Evolutionary conservation across 345 rosid species (phyloP).

Genomic region (Syzygium aromaticum): DNA sequence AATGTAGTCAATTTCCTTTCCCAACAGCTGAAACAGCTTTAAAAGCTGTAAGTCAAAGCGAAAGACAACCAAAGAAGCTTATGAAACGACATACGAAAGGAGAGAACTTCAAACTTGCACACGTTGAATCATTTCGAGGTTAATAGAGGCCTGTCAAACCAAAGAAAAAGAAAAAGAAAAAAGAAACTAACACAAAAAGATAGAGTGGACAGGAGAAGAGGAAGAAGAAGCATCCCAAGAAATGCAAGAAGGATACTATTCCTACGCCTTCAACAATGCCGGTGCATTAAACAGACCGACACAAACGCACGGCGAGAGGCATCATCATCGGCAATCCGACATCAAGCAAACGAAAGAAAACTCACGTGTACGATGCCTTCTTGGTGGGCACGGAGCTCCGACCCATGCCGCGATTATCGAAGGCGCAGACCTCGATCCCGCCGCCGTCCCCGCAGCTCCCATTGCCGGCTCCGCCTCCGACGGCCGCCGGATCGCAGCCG

Average conservation of each 20-base stretch:
- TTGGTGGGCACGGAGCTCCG: conserved; percentile 72
- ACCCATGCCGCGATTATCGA: conserved; percentile 98
- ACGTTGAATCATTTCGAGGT: not conserved
- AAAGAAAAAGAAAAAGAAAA: too few relatives aligned
- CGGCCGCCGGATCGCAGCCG: conserved; percentile 2
- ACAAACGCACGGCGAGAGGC: not conserved
- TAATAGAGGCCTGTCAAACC: not conserved
- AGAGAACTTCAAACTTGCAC: not conserved
- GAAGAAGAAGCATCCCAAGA: not conserved
- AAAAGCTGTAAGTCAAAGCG: not conserved
- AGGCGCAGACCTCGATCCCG: conserved; percentile 76
- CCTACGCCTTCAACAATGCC: not conserved
- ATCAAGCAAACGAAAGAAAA: not conserved
- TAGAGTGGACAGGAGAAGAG: not conserved
- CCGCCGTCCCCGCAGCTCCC: not conserved
- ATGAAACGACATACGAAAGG: not conserved
- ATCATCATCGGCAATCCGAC: not conserved
- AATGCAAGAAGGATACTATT: not conserved
- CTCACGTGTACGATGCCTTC: conserved; percentile 74
- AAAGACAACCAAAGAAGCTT: not conserved
- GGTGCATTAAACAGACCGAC: not conserved
- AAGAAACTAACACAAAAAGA: not conserved
- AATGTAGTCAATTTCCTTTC: not conserved
- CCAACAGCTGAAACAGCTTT: not conserved
- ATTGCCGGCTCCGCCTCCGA: not conserved